Evolutionary conservation across 345 rosid species (phyloP).

Genomic region (Boechera divaricarpa): DNA sequence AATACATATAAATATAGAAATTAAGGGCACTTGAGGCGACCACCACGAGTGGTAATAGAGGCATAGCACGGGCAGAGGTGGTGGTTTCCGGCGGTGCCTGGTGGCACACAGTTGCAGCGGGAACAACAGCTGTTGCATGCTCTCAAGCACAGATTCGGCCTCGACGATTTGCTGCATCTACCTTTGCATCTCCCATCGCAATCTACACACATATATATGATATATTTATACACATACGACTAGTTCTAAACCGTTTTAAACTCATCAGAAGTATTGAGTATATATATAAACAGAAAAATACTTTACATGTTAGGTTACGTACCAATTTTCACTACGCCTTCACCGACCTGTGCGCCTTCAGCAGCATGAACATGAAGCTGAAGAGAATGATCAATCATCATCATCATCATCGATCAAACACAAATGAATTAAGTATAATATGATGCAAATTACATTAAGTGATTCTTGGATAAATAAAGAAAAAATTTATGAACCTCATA

Average conservation of each 20-base stretch:
- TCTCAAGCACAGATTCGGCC: conserved; percentile 47
- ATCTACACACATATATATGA: conserved; percentile 33
- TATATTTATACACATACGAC: background rate
- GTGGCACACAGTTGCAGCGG: conserved; percentile 58
- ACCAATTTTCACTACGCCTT: conserved; percentile 33
- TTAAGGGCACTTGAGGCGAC: conserved; percentile 55
- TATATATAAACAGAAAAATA: background rate
- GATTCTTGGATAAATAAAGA: background rate
- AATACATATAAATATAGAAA: background rate
- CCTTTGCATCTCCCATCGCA: conserved; percentile 43
- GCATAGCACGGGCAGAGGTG: conserved; percentile 54
- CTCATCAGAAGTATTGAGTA: too few species aligned
- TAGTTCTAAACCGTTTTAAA: background rate
- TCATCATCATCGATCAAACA: background rate
- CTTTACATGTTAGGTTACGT: background rate
- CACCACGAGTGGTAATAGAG: conserved; percentile 49
- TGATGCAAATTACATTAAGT: background rate
- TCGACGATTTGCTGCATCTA: conserved; percentile 53
- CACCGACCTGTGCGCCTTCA: background rate
- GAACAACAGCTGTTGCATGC: conserved; percentile 54
- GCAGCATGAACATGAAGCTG: conserved; percentile 11
- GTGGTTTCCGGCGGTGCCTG: conserved; percentile 53
- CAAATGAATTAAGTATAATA: background rate
- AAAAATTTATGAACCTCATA: conserved; percentile 29
- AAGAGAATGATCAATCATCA: background rate